Evolutionary conservation across 495 filamentous ascomycete species (phyloP), one percentile per base, ranked within the genome.

Genomic region (Sporormia fimetaria): DNA sequence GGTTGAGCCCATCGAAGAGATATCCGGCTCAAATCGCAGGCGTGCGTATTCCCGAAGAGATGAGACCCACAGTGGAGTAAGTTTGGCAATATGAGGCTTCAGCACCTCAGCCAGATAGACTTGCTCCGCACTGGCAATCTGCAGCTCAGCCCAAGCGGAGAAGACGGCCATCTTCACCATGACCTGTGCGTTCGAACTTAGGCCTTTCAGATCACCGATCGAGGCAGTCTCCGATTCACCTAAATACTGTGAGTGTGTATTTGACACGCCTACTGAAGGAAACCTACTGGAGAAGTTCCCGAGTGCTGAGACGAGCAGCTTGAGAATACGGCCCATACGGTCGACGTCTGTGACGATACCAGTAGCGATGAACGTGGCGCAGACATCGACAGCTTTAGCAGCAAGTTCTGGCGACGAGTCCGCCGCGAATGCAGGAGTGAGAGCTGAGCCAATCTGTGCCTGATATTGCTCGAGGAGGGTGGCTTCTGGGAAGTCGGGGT

Each of bases 101-200:
- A 99, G 69, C 1, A 96, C 87, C 46, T 87, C 74, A 4, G 80
- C 76, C 20, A 99, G 68, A 53, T 96, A 96, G 21, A 76, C 77
- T 41, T 96, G 87, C 51, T 96, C 88, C 17, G 76, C 79, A 62
- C 90, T 95, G 2, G 92, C 87, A 29, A 99, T 87, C 59, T 99
- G 92, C 22, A 99, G 72, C 46, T 94, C 83, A n/a, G 90, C 92
- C 90, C 90, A 99, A 6, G 87, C 90, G n/a, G 87, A 87, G 57
- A 92, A 86, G 1, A 96, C 80, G 1, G 92, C 78, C 75, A 94
- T 86, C 57, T 87, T 92, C 27, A 99, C 86, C 90, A 99, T 99
- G 20, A 94, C 86, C 44, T 87, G 81, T 2, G 90, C 90, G 56
- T 99, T 99, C 0, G 92, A 84, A 58, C 92, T 93, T 20, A 96